Evolutionary conservation across 106 monocot genomes (phyloP), one percentile per base, ranked within the genome.

Genomic region (Dioscorea zingiberensis): DNA sequence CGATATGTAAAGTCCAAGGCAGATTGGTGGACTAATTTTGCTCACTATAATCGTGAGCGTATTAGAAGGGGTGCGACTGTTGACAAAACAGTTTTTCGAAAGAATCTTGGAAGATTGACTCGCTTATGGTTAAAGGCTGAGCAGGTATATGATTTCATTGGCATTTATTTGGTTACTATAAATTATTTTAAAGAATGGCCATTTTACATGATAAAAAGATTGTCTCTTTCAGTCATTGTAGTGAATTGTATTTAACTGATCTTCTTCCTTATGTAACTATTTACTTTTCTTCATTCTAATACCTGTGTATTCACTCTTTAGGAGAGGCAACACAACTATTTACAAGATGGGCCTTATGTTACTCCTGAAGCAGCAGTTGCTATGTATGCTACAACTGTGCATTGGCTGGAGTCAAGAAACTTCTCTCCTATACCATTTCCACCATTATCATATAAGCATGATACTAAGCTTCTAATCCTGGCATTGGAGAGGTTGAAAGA

Each of bases 21-120:
- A 54, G 98, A 99, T 87, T 99, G 98, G 98, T 99, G 98, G 98
- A 99, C 98, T n/a, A 99, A 99, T 84, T 93, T 99, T 80, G 98
- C 98, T 63, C 98, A 99, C 69, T 99, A 93, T 54, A 99, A 99
- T 55, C 93, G 98, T 60, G 98, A 99, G 75, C 98, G 98, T 78
- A 99, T 99, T 55, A 84, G 98, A 78, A 80, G 98, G 56, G 98
- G 98, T 78, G 98, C 98, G 26, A 99, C 98, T 44, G 98, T 99
- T 65, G 98, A 99, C 53, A 99, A 99, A 60, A 99, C 98, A 7
- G 98, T 99, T 59, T 99, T 93, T 44, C 77, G 93, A 19, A 99
- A 99, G 76, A 99, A 99, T 62, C 69, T 99, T n/a, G 98, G 98
- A 81, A 84, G 98, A 67, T 77, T 99, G 64, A 99, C 98, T 68